Base-by-base conservation (phyloP, 148 eudicot species). In the Cornus florida region DNA sequence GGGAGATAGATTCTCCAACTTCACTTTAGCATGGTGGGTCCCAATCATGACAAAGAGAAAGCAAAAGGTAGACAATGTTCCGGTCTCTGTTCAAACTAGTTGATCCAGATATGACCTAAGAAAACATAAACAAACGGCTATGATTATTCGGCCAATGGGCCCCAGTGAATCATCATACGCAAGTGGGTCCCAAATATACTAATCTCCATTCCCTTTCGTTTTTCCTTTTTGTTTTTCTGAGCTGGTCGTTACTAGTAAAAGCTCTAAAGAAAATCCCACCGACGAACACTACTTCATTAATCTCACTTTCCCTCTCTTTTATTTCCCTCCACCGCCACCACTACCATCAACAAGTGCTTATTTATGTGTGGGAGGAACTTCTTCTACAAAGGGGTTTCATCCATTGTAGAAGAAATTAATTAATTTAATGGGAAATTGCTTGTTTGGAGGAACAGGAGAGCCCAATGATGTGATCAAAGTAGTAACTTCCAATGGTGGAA, bases 351-450 rank as follows among this genome's bases (percentile, higher is more conserved):
- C 6, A 22, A 69, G 28, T 56, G 75, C 0, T 1, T 28, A 28
- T 28, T 28, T 28, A 28, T 28, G 28, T 1, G 28, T 28, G 28
- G 28, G 28, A 28, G 28, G 28, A 28, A 28, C 28, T 28, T 28
- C 28, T 28, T 28, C 28, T 28, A 28, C 28, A 28, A 28, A 28
- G 28, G 28, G 28, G 28, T 28, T 28, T 28, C 28, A 28, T 28
- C 28, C 28, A 28, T 28, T 28, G 28, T 28, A 28, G 28, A 28
- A 28, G 28, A 28, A 28, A 28, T 28, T 28, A 28, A 28, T 28
- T 28, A 28, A 28, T 28, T 28, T 28, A 67, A 92, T 92, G 98
- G 98, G 98, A 12, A 94, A 94, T 82, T 94, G 98, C 87, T 75
- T 92, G 76, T 84, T 94, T 28, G 87, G 89, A 50, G 92, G 92